Evolutionary conservation across 495 filamentous ascomycete species (phyloP).

Genomic region (Penicillium pancosmium): DNA sequence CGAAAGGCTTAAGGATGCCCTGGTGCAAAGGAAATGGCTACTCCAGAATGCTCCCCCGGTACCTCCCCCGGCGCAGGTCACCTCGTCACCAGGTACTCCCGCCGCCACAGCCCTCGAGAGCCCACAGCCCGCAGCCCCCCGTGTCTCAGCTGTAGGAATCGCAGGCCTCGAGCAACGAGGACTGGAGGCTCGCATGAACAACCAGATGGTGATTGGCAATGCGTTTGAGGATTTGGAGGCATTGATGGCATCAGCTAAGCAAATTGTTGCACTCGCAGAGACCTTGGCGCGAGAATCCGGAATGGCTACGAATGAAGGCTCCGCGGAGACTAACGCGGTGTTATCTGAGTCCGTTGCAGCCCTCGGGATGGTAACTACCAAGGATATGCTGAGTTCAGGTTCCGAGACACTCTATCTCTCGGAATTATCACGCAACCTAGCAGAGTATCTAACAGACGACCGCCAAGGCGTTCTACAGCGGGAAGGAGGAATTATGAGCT

Average conservation of each 20-base stretch:
- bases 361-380: constrained; percentile 86
- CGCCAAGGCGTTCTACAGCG: constrained; percentile 73
- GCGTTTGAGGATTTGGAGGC: constrained; percentile 97
- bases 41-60: constrained; percentile 90
- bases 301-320: constrained; percentile 54
- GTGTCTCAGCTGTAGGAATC: constrained; percentile 77
- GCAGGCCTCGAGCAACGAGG: constrained; percentile 87
- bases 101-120: constrained; percentile 24
- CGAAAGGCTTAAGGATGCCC: constrained; percentile 81
- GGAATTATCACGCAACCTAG: constrained; percentile 85
- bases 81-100: constrained; percentile 20
- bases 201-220: constrained; percentile 87
- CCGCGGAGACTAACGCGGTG: constrained; percentile 68
- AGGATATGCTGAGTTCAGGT: constrained; percentile 75
- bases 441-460: constrained; percentile 94
- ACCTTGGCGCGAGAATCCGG: constrained; percentile 74
- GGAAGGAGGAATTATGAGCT: constrained; percentile 90
- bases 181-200: constrained; percentile 81
- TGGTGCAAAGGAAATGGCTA: constrained; percentile 96
- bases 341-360: constrained; percentile 83
- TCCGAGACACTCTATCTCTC: constrained; percentile 65
- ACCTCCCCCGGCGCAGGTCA: constrained; percentile 59
- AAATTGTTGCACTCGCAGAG: constrained; percentile 92
- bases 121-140: constrained; percentile 33
- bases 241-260: constrained; percentile 94